Base-by-base conservation (phyloP, 2,329 filamentous ascomycete genomes). In the Arachnopeziza araneosa region DNA sequence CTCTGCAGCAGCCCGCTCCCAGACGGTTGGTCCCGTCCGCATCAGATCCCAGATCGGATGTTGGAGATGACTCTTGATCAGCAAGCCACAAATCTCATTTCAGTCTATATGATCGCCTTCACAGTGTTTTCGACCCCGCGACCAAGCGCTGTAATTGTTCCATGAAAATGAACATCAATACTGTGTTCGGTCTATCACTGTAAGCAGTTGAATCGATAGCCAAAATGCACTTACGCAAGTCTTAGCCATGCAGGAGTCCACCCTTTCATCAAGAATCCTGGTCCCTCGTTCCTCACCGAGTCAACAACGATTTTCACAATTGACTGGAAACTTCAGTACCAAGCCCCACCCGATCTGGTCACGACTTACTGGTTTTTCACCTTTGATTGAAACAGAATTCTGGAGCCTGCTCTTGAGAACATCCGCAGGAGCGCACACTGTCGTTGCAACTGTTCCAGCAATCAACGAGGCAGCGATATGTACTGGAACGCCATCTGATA, bases 111-210 rank as follows among this genome's bases (percentile, higher is more conserved):
- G n/a, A 24, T 23, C 26, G 26, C 9, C 26, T 9, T 60, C 49
- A 64, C 4, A 63, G 30, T 19, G 60, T 62, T 19, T 56, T 62
- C 26, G 44, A 50, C 17, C 52, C 50, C 24, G 55, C 55, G 21
- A 65, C 56, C n/a, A 78, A 57, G n/a, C 71, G 66, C 57, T 75
- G 69, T 48, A 78, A 67, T 64, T 78, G 74, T 64, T 79, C 76
- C 72, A 78, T 78, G 58, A 79, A 78, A 0, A 79, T 72, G 64
- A 78, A 79, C 0, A 75, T 79, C 57, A 79, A 67, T n/a, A 79
- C 71, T 1, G 77, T 78, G 52, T 78, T 75, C 0, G 77, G 76
- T 36, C 76, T 77, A 49, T 1, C 14, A 19, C 22, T 7, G 63
- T 70, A 53, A 68, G 62, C 1, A 12, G 23, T 14, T 10, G 32